Percentiles rank a stretch among this genome's conserved stretches.
These are phyloP conservation scores for Volvariella surrecta DNA, from an alignment of 1,284 basidiomycete species.

Conservation along the genomic window DNA sequence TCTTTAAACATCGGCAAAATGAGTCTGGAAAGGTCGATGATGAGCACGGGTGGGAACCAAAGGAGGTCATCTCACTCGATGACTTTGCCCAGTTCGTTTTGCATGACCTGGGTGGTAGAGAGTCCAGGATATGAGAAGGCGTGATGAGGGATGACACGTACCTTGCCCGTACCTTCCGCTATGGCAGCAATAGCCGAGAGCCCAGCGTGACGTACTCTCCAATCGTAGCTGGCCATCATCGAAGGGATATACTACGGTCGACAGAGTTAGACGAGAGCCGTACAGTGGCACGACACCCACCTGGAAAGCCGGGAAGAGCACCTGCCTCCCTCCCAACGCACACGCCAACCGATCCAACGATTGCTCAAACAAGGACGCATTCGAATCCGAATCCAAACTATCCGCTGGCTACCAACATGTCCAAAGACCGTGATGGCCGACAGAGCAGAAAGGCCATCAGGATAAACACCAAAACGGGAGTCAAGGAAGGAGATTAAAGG, in stretches of 20 bases:
- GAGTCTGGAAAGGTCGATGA: slow-evolving; percentile 32
- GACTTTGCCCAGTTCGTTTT: slow-evolving; percentile 67
- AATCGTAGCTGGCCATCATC: slow-evolving; percentile 73
- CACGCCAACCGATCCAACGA: slow-evolving; percentile 69
- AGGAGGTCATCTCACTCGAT: slow-evolving; percentile 42
- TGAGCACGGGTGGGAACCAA: background rate
- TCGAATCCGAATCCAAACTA: slow-evolving; percentile 50
- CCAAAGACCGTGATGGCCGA: background rate
- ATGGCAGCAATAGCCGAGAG: slow-evolving; percentile 76
- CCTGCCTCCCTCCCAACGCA: slow-evolving; percentile 61
- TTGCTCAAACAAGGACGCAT: slow-evolving; percentile 73
- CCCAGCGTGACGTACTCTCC: slow-evolving; percentile 74
- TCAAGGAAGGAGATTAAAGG: slow-evolving; percentile 2
- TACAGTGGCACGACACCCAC: no score
- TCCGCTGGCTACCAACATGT: slow-evolving; percentile 57
- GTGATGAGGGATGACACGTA: no score
- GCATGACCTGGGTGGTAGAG: slow-evolving; percentile 50
- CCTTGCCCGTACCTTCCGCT: slow-evolving; percentile 67
- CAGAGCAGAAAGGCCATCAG: background rate
- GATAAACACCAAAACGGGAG: slow-evolving; percentile 6
- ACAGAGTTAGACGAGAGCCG: no score
- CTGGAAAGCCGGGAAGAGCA: slow-evolving; percentile 70
- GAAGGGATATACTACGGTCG: slow-evolving; percentile 51
- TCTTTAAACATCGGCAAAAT: slow-evolving; percentile 72
- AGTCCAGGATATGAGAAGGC: no score